These are phyloP conservation scores for Plasmodium malariae DNA, from an alignment of 169 alveolate genomes.

Conservation along the genomic window DNA sequence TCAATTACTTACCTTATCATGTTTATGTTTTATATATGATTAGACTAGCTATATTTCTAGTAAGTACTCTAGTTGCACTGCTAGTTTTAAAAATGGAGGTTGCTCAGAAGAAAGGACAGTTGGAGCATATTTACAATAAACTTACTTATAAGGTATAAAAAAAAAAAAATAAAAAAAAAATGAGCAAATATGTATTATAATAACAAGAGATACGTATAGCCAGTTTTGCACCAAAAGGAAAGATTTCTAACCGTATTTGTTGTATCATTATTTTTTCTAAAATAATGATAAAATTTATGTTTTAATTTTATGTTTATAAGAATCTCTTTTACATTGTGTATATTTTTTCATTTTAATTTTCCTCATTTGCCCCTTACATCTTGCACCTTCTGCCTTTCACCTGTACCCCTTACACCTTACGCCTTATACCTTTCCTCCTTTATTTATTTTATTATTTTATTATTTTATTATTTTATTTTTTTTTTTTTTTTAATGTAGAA, in stretches of 20 bases:
- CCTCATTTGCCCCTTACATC: no score
- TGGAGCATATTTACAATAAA: neutral
- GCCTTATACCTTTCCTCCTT: no score
- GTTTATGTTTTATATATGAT: conserved; percentile 33
- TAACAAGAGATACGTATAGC: neutral
- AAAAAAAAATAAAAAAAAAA: neutral
- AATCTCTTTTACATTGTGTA: no score
- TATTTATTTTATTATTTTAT: no score
- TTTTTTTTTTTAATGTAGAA: neutral
- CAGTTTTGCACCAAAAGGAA: neutral
- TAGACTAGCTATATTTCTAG: conserved; percentile 13
- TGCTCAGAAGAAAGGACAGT: neutral
- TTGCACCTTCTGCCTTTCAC: no score
- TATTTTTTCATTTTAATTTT: no score
- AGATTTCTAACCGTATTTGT: neutral
- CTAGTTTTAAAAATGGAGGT: conserved; percentile 8
- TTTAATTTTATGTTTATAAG: no score
- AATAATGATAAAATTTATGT: no score
- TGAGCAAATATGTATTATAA: neutral
- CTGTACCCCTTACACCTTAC: no score
- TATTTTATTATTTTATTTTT: no score
- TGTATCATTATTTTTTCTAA: no score
- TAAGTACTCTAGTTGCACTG: conserved; percentile 36
- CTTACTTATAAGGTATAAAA: conserved; percentile 46
- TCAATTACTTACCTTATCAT: conserved; percentile 52